Percentiles rank a stretch among this genome's conserved stretches.
These are phyloP conservation scores for Nidularia sp. DNA, from an alignment of 768 basidiomycete genomes.

Conservation along the genomic window DNA sequence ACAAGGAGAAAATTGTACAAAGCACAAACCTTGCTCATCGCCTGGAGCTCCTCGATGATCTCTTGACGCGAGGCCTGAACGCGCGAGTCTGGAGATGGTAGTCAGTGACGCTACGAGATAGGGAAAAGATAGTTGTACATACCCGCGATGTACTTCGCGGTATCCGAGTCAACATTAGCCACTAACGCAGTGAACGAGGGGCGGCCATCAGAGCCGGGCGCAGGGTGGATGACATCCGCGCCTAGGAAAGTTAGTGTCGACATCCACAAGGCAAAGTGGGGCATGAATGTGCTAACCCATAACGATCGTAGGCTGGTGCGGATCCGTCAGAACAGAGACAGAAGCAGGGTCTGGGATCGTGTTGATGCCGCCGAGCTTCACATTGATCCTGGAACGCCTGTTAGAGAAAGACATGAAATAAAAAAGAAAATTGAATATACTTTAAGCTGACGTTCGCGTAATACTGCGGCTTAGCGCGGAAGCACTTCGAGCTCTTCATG, in stretches of 20 bases:
- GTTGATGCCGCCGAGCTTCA: constrained; percentile 83
- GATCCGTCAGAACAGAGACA: constrained; percentile 62
- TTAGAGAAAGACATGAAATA: not conserved
- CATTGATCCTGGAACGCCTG: constrained; percentile 56
- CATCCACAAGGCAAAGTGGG: not conserved
- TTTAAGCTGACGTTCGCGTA: constrained; percentile 80
- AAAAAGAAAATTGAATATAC: constrained; percentile 30
- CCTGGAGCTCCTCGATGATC: constrained; percentile 68
- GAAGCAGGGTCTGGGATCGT: constrained; percentile 68
- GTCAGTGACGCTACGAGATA: not conserved
- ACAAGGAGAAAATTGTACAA: not conserved
- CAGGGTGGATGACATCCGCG: constrained; percentile 81
- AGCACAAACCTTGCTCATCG: constrained; percentile 53
- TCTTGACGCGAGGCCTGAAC: constrained; percentile 71
- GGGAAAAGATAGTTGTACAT: constrained; percentile 1
- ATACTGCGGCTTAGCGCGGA: constrained; percentile 68
- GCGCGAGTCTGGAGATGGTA: constrained; percentile 37
- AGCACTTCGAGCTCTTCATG: constrained; percentile 63
- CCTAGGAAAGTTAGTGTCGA: constrained; percentile 29
- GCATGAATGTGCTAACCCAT: constrained; percentile 46
- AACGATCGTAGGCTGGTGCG: constrained; percentile 71
- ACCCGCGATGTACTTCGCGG: constrained; percentile 64
- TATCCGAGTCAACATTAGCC: constrained; percentile 72
- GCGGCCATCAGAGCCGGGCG: constrained; percentile 72
- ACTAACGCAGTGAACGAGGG: constrained; percentile 83